Evolutionary conservation across 306 rosid genomes (phyloP).

Genomic region (Vigna radiata): DNA sequence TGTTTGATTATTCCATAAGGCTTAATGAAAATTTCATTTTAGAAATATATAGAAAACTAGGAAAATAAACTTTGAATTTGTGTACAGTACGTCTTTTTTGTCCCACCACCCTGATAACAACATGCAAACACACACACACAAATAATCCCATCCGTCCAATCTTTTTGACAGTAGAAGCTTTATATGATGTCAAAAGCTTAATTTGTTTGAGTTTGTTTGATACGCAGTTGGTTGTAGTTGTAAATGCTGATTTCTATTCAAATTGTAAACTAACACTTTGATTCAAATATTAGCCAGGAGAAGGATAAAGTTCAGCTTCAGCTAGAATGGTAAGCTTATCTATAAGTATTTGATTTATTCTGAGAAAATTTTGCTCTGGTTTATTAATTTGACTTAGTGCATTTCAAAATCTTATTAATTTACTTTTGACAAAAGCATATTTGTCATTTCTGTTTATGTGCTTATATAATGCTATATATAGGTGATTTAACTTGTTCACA

Average conservation of each 20-base stretch:
- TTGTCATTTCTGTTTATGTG: conserved; percentile 12
- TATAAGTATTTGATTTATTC: conserved; percentile 40
- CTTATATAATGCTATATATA: conserved; percentile 26
- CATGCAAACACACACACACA: neutral
- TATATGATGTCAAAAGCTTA: conserved; percentile 4
- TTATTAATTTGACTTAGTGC: conserved; percentile 8
- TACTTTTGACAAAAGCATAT: neutral
- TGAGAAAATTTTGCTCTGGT: conserved; percentile 9
- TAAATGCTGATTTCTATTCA: conserved; percentile 32
- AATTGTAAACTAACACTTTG: conserved; percentile 43
- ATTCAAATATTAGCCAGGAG: conserved; percentile 63
- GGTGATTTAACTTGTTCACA: neutral
- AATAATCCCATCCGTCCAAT: conserved; percentile 18
- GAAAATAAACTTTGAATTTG: neutral
- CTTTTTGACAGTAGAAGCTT: neutral
- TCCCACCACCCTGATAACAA: neutral
- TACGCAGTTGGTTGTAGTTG: conserved; percentile 33
- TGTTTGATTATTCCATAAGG: conserved; percentile 26
- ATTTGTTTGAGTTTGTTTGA: conserved; percentile 36
- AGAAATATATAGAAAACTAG: neutral
- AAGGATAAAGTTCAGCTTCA: conserved; percentile 92
- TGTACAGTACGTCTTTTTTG: conserved; percentile 12
- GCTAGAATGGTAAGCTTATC: conserved; percentile 83
- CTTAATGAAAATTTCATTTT: neutral
- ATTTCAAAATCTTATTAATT: conserved; percentile 5